These are phyloP conservation scores for Citrus hindsii DNA, from an alignment of 345 rosid species.

Conservation along the genomic window DNA sequence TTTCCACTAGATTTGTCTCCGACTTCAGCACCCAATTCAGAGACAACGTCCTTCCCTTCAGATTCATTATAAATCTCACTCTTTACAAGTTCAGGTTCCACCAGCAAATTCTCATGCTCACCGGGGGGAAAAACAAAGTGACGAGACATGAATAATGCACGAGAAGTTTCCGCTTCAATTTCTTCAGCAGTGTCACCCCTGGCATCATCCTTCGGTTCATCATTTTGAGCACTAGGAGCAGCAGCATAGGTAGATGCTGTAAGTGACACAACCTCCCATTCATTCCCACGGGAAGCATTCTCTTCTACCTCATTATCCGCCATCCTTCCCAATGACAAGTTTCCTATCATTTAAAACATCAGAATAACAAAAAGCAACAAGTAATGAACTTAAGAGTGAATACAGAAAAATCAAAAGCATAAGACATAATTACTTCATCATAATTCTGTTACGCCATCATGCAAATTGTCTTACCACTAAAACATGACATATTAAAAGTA, in stretches of 20 bases:
- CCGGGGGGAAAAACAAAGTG: conserved; percentile 80
- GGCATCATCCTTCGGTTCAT: conserved; percentile 35
- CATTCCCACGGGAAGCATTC: conserved; percentile 51
- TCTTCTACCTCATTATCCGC: conserved; percentile 45
- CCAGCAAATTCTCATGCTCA: conserved; percentile 61
- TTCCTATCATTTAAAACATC: conserved; percentile 10
- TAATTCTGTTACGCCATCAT: not conserved
- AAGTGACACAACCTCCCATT: conserved; percentile 95
- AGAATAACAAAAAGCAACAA: not conserved
- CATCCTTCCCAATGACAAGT: conserved; percentile 33
- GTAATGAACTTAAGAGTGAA: not conserved
- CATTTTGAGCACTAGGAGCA: conserved; percentile 67
- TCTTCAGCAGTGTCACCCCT: conserved; percentile 28
- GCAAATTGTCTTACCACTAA: not conserved
- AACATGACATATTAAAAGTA: not conserved
- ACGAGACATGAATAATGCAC: conserved; percentile 63
- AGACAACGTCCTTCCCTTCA: conserved; percentile 35
- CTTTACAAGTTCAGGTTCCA: conserved; percentile 32
- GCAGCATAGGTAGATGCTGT: conserved; percentile 95
- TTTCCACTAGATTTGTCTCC: conserved; percentile 43
- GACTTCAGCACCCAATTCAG: conserved; percentile 36
- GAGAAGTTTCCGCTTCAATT: conserved; percentile 56
- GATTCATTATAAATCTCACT: conserved; percentile 35
- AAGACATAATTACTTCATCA: not conserved
- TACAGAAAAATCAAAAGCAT: not conserved